Evolutionary conservation across 2,329 filamentous ascomycete species (phyloP), one percentile per base, ranked within the genome.

Genomic region (Curvularia verruculosa): DNA sequence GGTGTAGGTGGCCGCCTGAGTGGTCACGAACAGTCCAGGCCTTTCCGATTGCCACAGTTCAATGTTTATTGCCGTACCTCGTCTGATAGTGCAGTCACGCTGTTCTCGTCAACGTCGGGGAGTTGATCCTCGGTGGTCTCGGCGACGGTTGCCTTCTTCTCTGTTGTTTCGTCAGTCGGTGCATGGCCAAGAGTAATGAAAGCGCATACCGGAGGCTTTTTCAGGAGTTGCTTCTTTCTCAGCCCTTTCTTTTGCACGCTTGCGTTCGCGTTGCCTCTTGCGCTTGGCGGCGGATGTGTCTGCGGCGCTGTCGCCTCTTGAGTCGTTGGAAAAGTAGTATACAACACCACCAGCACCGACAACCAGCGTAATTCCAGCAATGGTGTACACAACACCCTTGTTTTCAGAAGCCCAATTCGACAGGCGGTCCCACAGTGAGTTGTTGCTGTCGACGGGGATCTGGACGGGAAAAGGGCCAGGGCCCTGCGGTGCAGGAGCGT

Each of bases 401-500:
- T 99, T 93, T 77, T 98, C 94, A 2, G 92, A 91, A 13, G 90
- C 92, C 94, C 95, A 99, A 73, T 83, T 88, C 65, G 92, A 89
- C 79, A 97, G 82, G 71, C 93, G 89, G 78, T 96, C 91, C 92
- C 92, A 96, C 54, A 95, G 80, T 45, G 90, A 89, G 58, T 88
- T 85, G 60, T 44, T 79, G 69, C 44, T 79, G 55, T 58, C 74
- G 37, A 49, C 37, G 36, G 83, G 67, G 52, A 74, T 68, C 46
- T 65, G 64, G 47, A 76, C 71, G 59, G 73, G 73, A 62, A 75
- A 71, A 8, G 71, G 72, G 34, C 71, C 71, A n/a, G 73, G 74
- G 50, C 60, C 59, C 59, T 69, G 71, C 39, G 71, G 69, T 56
- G 65, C 67, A 21, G 67, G 65, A 34, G 65, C 66, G 52, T 68